phyloP scores from a whole-genome alignment of 73 alveolate species.

The Paraurostyla sp. region DNA sequence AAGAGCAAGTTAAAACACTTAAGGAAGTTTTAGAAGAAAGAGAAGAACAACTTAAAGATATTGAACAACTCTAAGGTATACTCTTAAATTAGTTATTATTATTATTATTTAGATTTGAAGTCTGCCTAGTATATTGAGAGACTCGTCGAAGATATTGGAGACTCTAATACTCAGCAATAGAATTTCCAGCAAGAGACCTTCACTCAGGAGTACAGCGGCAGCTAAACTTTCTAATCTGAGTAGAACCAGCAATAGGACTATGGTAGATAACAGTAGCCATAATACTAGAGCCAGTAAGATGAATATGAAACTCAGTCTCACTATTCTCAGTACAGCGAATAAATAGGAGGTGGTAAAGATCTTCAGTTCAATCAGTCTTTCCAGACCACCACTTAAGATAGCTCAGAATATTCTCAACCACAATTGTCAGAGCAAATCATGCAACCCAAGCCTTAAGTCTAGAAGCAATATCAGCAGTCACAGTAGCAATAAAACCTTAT shows the following conservation, averaged over 20 bases:
- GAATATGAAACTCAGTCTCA: neutral
- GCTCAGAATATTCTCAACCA: neutral
- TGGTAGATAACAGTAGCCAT: too few relatives aligned
- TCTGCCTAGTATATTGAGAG: conserved; percentile 49
- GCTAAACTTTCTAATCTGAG: too few relatives aligned
- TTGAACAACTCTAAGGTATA: conserved; percentile 48
- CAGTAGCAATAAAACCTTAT: neutral
- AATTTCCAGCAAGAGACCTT: neutral
- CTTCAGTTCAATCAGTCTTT: conserved; percentile 6
- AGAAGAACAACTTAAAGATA: conserved; percentile 59
- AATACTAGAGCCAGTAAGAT: too few relatives aligned
- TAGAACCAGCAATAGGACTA: too few relatives aligned
- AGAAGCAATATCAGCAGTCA: conserved; percentile 20
- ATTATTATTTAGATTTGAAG: neutral
- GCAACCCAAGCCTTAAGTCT: neutral
- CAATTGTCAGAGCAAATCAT: neutral
- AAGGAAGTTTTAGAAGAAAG: conserved; percentile 59
- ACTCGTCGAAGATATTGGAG: conserved; percentile 42
- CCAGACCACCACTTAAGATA: neutral
- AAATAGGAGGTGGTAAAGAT: neutral
- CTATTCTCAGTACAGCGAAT: conserved; percentile 27
- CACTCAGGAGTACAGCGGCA: neutral
- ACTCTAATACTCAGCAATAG: neutral
- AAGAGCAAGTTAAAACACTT: conserved; percentile 38
- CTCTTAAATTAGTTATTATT: neutral